These are phyloP conservation scores for Beauveria sp. DNA, from an alignment of 2,329 filamentous ascomycete species.

Conservation along the genomic window DNA sequence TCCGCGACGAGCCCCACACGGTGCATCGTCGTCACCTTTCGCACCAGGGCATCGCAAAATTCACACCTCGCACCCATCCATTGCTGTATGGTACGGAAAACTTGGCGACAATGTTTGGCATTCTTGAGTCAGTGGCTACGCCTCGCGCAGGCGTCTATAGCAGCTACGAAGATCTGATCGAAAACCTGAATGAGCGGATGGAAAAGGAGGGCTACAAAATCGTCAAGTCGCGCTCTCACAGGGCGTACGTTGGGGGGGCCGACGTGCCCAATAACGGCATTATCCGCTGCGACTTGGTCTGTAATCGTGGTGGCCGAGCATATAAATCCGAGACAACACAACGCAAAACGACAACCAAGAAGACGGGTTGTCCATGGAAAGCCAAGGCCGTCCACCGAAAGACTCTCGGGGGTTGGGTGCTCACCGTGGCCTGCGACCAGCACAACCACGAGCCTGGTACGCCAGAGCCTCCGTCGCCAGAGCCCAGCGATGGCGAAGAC, in stretches of 20 bases:
- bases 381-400: constrained; percentile 38
- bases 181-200: constrained; percentile 32
- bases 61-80: neutral
- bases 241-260: constrained; percentile 32
- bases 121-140: constrained; percentile 32
- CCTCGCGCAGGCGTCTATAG: constrained; percentile 29
- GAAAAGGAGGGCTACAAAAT: constrained; percentile 39
- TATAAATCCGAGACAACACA: constrained; percentile 37
- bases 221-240: constrained; percentile 37
- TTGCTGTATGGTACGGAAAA: constrained; percentile 21
- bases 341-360: constrained; percentile 38
- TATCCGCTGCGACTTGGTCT: constrained; percentile 37
- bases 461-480: constrained; percentile 32
- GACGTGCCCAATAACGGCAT: constrained; percentile 35
- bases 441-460: constrained; percentile 39
- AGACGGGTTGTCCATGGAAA: constrained; percentile 39
- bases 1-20: neutral
- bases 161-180: constrained; percentile 35
- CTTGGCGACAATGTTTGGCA: constrained; percentile 33
- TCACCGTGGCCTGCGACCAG: constrained; percentile 36
- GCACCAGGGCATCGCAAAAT: constrained; percentile 3
- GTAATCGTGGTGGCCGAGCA: constrained; percentile 35
- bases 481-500: constrained; percentile 27
- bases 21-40: neutral
- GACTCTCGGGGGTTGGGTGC: constrained; percentile 35